Evolutionary conservation across 805 yeast species (phyloP).

Genomic region (Metschnikowia picachoensis): DNA sequence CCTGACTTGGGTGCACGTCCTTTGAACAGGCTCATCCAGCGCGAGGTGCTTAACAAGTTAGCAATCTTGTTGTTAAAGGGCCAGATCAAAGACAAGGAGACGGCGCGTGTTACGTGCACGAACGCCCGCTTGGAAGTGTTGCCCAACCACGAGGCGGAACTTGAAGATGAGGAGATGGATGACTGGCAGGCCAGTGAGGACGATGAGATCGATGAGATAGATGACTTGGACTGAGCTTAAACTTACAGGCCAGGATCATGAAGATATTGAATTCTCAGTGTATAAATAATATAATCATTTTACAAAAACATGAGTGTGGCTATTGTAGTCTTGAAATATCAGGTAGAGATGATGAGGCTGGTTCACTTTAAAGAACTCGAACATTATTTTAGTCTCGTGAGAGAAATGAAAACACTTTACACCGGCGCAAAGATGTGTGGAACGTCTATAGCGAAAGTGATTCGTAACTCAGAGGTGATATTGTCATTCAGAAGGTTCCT

Average conservation of each 20-base stretch:
- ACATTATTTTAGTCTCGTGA: too few relatives aligned
- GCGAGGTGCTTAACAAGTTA: conserved; percentile 78
- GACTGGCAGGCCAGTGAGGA: conserved; percentile 60
- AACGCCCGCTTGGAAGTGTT: conserved; percentile 70
- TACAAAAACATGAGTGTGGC: too few relatives aligned
- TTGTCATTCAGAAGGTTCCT: too few relatives aligned
- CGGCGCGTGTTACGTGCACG: conserved; percentile 58
- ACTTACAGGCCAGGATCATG: not conserved
- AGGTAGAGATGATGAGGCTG: too few relatives aligned
- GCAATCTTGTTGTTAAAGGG: conserved; percentile 88
- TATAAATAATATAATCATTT: not conserved
- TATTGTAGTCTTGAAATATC: too few relatives aligned
- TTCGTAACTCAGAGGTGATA: too few relatives aligned
- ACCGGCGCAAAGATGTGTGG: too few relatives aligned
- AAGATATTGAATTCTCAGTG: not conserved
- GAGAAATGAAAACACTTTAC: too few relatives aligned
- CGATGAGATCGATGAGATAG: conserved; percentile 43
- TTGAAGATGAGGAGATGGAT: conserved; percentile 49
- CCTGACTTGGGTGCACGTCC: conserved; percentile 97
- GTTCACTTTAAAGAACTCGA: too few relatives aligned
- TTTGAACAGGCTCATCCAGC: conserved; percentile 85
- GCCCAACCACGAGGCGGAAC: conserved; percentile 76
- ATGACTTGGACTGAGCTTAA: conserved; percentile 19
- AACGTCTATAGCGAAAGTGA: too few relatives aligned
- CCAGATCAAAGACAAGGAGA: conserved; percentile 84